A percentile compares a stretch with the other conserved stretches of the same genome.
phyloP scores from a whole-genome alignment of 768 basidiomycete genomes.

The Termitomyces sp. region DNA sequence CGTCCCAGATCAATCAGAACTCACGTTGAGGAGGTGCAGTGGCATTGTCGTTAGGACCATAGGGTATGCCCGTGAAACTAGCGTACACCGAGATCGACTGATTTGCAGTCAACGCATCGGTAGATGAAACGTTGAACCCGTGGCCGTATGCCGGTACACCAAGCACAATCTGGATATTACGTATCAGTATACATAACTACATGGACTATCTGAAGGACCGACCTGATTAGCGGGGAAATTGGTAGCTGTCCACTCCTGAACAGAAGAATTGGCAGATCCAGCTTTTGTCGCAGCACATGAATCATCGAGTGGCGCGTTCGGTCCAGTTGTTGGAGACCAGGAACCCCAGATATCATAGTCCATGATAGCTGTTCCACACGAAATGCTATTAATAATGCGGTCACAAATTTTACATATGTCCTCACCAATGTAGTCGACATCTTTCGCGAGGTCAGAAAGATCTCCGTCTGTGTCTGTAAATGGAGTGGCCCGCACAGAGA shows the following conservation, averaged over 20 bases:
- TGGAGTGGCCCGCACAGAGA: slow-evolving; percentile 37
- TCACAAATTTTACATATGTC: background rate
- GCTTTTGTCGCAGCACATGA: slow-evolving; percentile 54
- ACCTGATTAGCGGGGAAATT: slow-evolving; percentile 57
- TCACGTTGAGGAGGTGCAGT: background rate
- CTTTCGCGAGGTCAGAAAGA: slow-evolving; percentile 65
- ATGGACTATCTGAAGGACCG: background rate
- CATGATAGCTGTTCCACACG: slow-evolving; percentile 42
- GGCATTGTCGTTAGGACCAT: background rate
- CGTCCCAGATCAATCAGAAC: background rate
- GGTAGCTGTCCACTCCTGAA: slow-evolving; percentile 70
- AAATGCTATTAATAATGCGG: background rate
- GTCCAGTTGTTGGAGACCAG: slow-evolving; percentile 47
- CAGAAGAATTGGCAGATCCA: slow-evolving; percentile 70
- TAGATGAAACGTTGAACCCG: slow-evolving; percentile 45
- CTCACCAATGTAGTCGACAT: slow-evolving; percentile 46
- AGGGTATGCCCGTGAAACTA: background rate
- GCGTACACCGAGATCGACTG: background rate
- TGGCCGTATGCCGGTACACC: slow-evolving; percentile 83
- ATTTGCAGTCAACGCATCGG: slow-evolving; percentile 17
- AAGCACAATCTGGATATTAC: slow-evolving; percentile 48
- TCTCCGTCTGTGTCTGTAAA: slow-evolving; percentile 53
- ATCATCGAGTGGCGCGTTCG: slow-evolving; percentile 81
- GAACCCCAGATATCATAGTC: slow-evolving; percentile 55
- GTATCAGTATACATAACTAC: background rate